These are phyloP conservation scores for Yamagishiella unicocca DNA, from an alignment of 139 green algal genomes.

Conservation along the genomic window DNA sequence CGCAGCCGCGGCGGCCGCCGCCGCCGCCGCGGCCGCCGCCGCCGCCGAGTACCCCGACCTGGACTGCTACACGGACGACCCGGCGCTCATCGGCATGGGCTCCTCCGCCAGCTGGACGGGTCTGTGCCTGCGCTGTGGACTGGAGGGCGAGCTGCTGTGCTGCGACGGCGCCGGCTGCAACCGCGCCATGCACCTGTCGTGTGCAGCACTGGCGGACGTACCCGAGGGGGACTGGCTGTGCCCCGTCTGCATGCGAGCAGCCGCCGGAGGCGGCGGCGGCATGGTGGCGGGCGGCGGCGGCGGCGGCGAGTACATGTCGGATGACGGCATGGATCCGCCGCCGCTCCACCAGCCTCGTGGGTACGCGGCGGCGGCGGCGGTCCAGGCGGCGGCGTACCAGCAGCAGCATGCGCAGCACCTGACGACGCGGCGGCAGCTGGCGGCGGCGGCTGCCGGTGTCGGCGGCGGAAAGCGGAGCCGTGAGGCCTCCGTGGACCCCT, in stretches of 20 bases:
- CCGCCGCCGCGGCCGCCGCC: background rate
- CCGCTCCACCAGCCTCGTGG: background rate
- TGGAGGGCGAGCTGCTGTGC: conserved; percentile 46
- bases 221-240: conserved; percentile 48
- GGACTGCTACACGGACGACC: background rate
- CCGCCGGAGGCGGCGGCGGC: background rate
- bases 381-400: background rate
- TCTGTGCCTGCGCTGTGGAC: conserved; percentile 30
- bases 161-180: conserved; percentile 45
- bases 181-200: conserved; percentile 25
- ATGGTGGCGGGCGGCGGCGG: background rate
- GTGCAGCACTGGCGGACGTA: background rate
- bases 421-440: conserved; percentile 3
- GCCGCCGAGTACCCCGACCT: background rate
- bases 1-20: background rate
- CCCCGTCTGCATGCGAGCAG: background rate
- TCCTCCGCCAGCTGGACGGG: conserved; percentile 20
- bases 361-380: background rate
- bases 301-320: background rate
- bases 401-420: background rate
- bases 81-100: conserved; percentile 2
- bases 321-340: conserved; percentile 14
- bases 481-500: conserved; percentile 14
- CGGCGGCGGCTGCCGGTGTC: background rate
- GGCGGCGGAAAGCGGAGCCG: conserved; percentile 16